Evolutionary conservation across 805 yeast genomes (phyloP).

Genomic region (Candida piceae): DNA sequence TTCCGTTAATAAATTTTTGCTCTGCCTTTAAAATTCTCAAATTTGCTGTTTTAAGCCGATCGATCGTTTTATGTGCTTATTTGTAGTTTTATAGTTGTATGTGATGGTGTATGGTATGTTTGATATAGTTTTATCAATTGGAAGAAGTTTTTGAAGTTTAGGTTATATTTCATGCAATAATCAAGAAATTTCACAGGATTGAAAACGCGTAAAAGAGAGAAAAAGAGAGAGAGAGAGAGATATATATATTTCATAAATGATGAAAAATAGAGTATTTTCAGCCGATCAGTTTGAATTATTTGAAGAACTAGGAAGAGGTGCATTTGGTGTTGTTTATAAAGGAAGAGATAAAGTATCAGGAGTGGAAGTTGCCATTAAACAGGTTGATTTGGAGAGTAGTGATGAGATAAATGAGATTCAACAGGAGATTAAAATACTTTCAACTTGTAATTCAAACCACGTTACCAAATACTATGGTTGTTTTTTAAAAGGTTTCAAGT

Average conservation of each 20-base stretch:
- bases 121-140: too few relatives aligned
- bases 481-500: slow-evolving; percentile 60
- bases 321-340: slow-evolving; percentile 71
- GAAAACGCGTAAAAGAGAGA: not conserved
- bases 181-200: too few relatives aligned
- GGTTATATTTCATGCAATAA: too few relatives aligned
- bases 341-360: slow-evolving; percentile 44
- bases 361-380: slow-evolving; percentile 53
- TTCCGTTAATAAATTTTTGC: too few relatives aligned
- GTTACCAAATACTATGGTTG: slow-evolving; percentile 70
- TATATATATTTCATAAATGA: not conserved
- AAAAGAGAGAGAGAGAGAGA: not conserved
- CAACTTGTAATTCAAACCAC: slow-evolving; percentile 58
- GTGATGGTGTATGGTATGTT: too few relatives aligned
- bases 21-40: too few relatives aligned
- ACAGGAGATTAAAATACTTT: slow-evolving; percentile 62
- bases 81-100: too few relatives aligned
- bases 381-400: slow-evolving; percentile 65
- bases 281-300: slow-evolving; percentile 43
- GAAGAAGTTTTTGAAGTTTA: too few relatives aligned
- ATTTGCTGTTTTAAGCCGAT: too few relatives aligned
- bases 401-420: slow-evolving; percentile 73
- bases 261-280: slow-evolving; percentile 10
- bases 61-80: too few relatives aligned
- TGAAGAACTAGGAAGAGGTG: slow-evolving; percentile 68